Conservation (phyloP, 768 basidiomycete genomes). For the Russula sp. region DNA sequence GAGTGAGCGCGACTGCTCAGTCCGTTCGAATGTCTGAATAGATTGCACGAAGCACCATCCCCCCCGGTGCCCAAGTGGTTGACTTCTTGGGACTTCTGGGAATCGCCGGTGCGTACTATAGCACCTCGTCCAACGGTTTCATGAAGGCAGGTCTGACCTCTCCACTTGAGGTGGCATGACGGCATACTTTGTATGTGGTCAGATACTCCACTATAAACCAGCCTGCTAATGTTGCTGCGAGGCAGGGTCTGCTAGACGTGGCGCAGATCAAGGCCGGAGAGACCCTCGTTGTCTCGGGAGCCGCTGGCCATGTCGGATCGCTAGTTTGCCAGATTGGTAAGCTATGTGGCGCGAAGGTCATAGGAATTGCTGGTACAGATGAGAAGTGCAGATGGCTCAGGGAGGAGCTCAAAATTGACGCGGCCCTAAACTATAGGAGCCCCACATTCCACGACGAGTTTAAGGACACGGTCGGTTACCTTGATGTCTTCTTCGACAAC, state of each 20-base stretch:
- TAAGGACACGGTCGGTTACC: conserved; percentile 56
- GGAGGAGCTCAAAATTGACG: conserved; percentile 75
- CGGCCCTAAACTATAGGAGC: conserved; percentile 84
- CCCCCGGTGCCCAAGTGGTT: conserved; percentile 51
- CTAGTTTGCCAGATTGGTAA: conserved; percentile 85
- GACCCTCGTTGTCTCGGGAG: conserved; percentile 85
- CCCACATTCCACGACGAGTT: conserved; percentile 64
- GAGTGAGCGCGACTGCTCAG: conserved; percentile 36
- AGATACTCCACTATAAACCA: neutral
- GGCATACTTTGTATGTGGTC: conserved; percentile 71
- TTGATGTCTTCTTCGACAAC: conserved; percentile 86
- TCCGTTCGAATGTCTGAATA: neutral
- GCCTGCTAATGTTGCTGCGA: conserved; percentile 4
- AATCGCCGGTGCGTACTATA: conserved; percentile 45
- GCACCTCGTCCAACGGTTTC: neutral
- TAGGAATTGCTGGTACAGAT: conserved; percentile 77
- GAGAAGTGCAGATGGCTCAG: conserved; percentile 87
- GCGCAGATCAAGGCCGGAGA: conserved; percentile 79
- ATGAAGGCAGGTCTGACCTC: neutral
- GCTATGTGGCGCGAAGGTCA: conserved; percentile 68
- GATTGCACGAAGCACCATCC: conserved; percentile 37
- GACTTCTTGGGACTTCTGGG: conserved; percentile 83
- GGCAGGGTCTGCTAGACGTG: conserved; percentile 74
- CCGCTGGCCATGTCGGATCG: conserved; percentile 83
- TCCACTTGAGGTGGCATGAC: conserved; percentile 52